Conservation (phyloP, 805 yeast genomes). For the Schwanniomyces pseudopolymorphus region DNA sequence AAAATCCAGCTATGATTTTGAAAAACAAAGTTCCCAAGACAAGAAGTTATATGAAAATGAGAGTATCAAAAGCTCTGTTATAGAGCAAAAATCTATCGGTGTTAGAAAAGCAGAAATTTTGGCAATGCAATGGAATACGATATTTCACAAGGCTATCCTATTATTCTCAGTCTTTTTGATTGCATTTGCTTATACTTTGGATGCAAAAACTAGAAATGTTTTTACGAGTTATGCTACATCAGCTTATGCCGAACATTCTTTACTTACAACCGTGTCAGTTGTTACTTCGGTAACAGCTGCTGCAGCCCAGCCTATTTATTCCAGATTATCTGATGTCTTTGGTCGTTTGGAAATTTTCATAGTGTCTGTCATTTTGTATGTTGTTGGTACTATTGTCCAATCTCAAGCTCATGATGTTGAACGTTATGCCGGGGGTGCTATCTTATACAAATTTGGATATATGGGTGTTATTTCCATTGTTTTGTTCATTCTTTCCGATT, state of each 20-base stretch:
- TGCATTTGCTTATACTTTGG: slow-evolving; percentile 26
- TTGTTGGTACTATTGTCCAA: slow-evolving; percentile 27
- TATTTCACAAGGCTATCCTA: neutral
- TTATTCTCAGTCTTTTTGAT: slow-evolving; percentile 13
- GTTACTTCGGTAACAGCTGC: slow-evolving; percentile 27
- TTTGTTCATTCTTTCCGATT: slow-evolving; percentile 14
- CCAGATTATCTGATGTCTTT: slow-evolving; percentile 26
- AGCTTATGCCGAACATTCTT: slow-evolving; percentile 23
- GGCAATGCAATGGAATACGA: slow-evolving; percentile 2
- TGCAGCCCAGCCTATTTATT: slow-evolving; percentile 27
- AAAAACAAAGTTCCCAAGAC: neutral
- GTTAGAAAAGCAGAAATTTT: slow-evolving; percentile 13
- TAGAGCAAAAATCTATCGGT: neutral
- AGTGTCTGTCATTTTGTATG: slow-evolving; percentile 21
- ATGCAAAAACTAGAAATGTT: slow-evolving; percentile 18
- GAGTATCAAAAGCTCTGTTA: neutral
- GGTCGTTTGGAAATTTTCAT: slow-evolving; percentile 27
- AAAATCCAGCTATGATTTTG: neutral
- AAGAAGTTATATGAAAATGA: neutral
- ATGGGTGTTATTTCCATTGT: slow-evolving; percentile 13
- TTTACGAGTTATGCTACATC: slow-evolving; percentile 23
- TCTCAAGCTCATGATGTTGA: slow-evolving; percentile 27
- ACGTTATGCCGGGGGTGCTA: slow-evolving; percentile 27
- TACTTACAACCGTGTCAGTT: slow-evolving; percentile 23
- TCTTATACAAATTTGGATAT: slow-evolving; percentile 19